Evolutionary conservation across 164 flowering plant species (phyloP), one percentile per base, ranked within the genome.

Genomic region (Nymphaea thermarum): DNA sequence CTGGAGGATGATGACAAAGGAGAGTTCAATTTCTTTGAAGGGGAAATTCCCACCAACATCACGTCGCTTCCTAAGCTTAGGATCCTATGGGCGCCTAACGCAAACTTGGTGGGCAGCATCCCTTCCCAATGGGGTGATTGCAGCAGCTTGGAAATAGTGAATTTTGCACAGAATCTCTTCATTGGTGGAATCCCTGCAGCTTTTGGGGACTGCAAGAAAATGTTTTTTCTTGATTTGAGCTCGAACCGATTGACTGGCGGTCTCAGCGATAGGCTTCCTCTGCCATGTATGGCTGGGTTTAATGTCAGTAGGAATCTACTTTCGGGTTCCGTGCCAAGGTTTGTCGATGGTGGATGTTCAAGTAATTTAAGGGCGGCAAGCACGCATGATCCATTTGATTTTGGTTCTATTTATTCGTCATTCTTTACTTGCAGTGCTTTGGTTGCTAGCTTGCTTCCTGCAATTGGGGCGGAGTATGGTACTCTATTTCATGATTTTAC

Each of bases 1-100:
- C 7, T 43, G 45, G 79, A 65, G 68, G 72, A 71, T 7, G 66
- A 68, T 64, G 78, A 81, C 68, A 55, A 67, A 68, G 96, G 85
- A 57, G 96, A 90, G 66, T 85, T 42, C 69, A 93, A 93, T 68
- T 87, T 70, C 65, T 90, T 81, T 65, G 80, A 83, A 73, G 97
- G 98, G 3, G 77, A 77, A 3, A 74, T 91, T 72, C 96, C 98
- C 8, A 44, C 4, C 42, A 84, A 79, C 70, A 73, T 91, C n/a
- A 67, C 83, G 1, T 66, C 68, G 2, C 84, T 93, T 57, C 86
- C 89, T n/a, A 89, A 86, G 71, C 81, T 93, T 69, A 82, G 70
- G 76, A 75, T 93, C 65, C 7, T 93, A 62, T 90, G 98, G 98
- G 92, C 82, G 4, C 98, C 96, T 4, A 79, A 85, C 69, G 85